A percentile compares a stretch with the other conserved stretches of the same genome.
phyloP scores from a whole-genome alignment of 352 stramenopile species.

The Phytophthora vignae region DNA sequence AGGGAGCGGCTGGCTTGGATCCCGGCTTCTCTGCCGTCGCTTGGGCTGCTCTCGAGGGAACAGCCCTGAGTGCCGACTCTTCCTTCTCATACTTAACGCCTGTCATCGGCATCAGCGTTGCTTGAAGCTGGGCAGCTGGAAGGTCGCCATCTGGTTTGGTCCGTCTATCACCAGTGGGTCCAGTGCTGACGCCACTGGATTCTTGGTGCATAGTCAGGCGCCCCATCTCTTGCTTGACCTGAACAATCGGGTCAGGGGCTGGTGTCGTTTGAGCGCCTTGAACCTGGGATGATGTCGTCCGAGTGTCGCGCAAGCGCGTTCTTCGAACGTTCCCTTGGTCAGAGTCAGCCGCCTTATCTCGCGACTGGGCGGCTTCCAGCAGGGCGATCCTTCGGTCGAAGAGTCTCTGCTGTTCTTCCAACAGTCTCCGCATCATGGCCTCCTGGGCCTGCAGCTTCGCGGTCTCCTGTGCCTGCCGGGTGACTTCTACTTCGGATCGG shows the following conservation, averaged over 20 bases:
- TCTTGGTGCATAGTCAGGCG: not conserved
- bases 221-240: not conserved
- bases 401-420: too few species aligned
- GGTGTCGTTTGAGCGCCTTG: too few species aligned
- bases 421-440: too few species aligned
- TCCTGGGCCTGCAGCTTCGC: too few species aligned
- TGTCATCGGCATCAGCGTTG: not conserved
- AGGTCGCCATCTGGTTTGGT: not conserved
- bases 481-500: too few species aligned
- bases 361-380: too few species aligned
- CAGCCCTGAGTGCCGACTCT: not conserved
- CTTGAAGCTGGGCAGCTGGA: conserved; percentile 1
- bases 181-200: not conserved
- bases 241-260: not conserved
- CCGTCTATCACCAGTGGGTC: not conserved
- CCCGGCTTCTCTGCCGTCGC: not conserved
- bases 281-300: not conserved
- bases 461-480: too few species aligned
- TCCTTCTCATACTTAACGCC: not conserved
- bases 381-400: too few species aligned
- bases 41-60: not conserved
- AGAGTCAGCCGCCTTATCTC: too few species aligned
- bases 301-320: not conserved
- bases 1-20: not conserved
- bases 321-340: not conserved